Percentiles rank a stretch among this genome's conserved stretches.
phyloP scores from a whole-genome alignment of 306 rosid genomes.

The Cicer pinnatifidum region DNA sequence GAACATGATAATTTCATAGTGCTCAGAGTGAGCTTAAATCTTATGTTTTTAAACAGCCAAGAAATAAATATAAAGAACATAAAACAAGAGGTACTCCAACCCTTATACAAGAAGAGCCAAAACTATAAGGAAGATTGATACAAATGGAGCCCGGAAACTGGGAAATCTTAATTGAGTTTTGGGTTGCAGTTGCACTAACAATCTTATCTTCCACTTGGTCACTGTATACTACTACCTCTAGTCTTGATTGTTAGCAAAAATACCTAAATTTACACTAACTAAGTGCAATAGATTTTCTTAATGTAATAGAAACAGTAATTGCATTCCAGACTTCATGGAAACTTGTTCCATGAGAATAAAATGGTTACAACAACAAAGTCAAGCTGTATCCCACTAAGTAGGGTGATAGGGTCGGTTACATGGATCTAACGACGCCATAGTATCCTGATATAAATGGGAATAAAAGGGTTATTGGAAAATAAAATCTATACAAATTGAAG shows the following conservation, averaged over 20 bases:
- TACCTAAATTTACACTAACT: neutral
- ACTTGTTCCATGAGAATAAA: neutral
- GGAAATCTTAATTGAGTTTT: neutral
- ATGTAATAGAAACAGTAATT: neutral
- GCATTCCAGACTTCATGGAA: neutral
- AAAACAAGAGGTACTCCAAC: neutral
- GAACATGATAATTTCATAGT: slow-evolving; percentile 36
- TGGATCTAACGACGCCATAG: too few species aligned
- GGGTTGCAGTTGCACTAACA: slow-evolving; percentile 39
- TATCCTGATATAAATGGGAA: neutral
- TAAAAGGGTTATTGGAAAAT: neutral
- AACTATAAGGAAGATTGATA: neutral
- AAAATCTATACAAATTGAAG: neutral
- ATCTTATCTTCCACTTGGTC: slow-evolving; percentile 16
- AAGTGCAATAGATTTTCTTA: slow-evolving; percentile 1
- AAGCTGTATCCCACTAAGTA: too few species aligned
- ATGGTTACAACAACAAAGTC: neutral
- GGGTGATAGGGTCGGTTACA: too few species aligned
- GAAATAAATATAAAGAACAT: neutral
- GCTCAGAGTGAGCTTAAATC: slow-evolving; percentile 24
- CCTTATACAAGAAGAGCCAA: neutral
- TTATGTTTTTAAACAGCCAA: neutral
- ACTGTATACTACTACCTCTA: neutral
- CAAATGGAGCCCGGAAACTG: neutral
- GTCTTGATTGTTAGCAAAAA: neutral